phyloP scores from a whole-genome alignment of 495 filamentous ascomycete species.

The Glutinoglossum americanum region DNA sequence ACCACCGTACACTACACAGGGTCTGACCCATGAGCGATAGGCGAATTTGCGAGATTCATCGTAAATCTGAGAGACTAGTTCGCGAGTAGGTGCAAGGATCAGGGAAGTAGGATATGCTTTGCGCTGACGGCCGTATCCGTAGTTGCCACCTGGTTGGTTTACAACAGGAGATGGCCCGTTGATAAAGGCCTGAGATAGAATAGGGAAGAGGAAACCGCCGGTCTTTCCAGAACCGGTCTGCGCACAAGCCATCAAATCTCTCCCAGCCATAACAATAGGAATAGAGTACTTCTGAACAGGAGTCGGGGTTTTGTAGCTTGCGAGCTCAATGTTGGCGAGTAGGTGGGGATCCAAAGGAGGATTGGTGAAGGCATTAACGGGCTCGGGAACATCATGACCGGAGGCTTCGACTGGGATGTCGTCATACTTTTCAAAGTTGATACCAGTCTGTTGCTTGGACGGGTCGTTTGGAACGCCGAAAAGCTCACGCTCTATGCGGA shows the following conservation, averaged over 20 bases:
- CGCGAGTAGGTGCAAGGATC: constrained; percentile 88
- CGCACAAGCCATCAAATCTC: constrained; percentile 96
- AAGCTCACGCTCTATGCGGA: constrained; percentile 79
- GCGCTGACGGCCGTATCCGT: constrained; percentile 61
- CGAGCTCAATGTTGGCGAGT: constrained; percentile 73
- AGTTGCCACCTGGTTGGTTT: constrained; percentile 31
- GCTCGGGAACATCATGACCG: constrained; percentile 81
- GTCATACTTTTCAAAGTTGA: constrained; percentile 99
- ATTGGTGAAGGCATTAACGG: constrained; percentile 73
- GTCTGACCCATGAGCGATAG: constrained; percentile 95
- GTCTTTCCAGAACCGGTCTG: constrained; percentile 99
- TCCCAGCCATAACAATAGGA: constrained; percentile 64
- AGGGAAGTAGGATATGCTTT: constrained; percentile 93
- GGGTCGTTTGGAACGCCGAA: constrained; percentile 89
- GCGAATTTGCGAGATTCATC: constrained; percentile 95
- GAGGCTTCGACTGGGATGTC: constrained; percentile 97
- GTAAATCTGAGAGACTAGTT: constrained; percentile 95
- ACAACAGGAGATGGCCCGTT: constrained; percentile 58
- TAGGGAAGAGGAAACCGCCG: constrained; percentile 96
- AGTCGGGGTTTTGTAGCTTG: constrained; percentile 79
- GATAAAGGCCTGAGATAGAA: constrained; percentile 85
- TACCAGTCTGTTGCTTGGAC: constrained; percentile 83
- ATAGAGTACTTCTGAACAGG: constrained; percentile 60
- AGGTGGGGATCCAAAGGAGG: constrained; percentile 87
- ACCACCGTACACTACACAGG: constrained; percentile 97